These are phyloP conservation scores for Metrosideros polymorpha DNA, from an alignment of 441 rosid genomes.

Conservation along the genomic window DNA sequence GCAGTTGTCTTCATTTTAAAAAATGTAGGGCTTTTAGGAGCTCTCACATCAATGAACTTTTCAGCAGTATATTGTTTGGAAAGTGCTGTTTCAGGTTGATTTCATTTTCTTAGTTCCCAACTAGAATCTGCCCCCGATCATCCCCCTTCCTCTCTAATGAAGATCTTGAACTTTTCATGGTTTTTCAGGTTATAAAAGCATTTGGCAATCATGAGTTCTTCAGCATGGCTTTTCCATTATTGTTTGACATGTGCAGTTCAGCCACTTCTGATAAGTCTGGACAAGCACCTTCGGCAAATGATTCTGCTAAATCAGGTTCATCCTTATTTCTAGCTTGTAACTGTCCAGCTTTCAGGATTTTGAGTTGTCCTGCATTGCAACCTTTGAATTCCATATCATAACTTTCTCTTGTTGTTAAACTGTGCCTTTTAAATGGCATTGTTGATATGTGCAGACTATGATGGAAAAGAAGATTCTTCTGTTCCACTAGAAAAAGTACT, in stretches of 20 bases:
- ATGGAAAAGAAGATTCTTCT: conserved; percentile 32
- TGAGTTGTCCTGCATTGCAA: neutral
- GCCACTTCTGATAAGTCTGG: conserved; percentile 29
- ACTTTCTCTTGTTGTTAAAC: neutral
- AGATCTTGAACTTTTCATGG: neutral
- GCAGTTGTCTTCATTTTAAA: neutral
- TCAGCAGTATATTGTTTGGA: neutral
- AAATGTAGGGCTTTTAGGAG: neutral
- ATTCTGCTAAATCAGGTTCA: conserved; percentile 60
- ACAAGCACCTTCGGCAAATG: conserved; percentile 29
- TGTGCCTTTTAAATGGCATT: neutral
- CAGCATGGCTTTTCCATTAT: conserved; percentile 51
- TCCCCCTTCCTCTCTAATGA: neutral
- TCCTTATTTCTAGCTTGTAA: conserved; percentile 1
- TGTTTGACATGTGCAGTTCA: conserved; percentile 57
- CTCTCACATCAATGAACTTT: neutral
- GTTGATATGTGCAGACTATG: conserved; percentile 38
- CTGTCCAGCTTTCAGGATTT: neutral
- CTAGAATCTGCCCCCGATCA: neutral
- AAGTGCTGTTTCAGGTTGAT: neutral
- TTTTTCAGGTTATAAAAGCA: conserved; percentile 71
- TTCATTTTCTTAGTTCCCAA: neutral
- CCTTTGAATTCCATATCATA: neutral
- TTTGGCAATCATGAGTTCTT: conserved; percentile 73
- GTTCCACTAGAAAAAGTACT: conserved; percentile 58